Evolutionary conservation across 306 rosid species (phyloP).

Genomic region (Argentina anserina): DNA sequence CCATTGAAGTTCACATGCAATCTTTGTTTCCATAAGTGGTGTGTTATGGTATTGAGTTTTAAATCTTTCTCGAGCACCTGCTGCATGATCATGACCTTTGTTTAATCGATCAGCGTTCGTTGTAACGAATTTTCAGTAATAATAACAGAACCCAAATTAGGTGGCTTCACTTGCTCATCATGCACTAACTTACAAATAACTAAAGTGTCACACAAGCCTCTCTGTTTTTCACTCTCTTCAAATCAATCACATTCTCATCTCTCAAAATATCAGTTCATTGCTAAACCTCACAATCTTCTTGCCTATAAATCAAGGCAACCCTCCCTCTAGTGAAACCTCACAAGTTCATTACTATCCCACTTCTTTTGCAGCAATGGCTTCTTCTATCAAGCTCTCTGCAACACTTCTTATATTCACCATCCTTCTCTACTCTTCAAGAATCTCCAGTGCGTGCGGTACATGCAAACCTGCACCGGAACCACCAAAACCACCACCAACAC

Average conservation of each 20-base stretch:
- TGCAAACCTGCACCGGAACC: constrained; percentile 22
- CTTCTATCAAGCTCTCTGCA: constrained; percentile 39
- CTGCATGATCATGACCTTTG: background rate
- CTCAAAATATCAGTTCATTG: background rate
- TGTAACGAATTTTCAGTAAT: background rate
- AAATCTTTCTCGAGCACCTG: background rate
- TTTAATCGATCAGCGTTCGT: background rate
- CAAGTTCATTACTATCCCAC: constrained; percentile 5
- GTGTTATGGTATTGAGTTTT: background rate
- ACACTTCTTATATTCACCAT: constrained; percentile 44
- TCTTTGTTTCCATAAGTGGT: background rate
- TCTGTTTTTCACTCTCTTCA: constrained; percentile 35
- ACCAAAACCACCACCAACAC: background rate
- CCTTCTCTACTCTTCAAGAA: constrained; percentile 37
- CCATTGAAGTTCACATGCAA: background rate
- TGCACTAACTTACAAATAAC: background rate
- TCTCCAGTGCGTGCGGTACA: constrained; percentile 31
- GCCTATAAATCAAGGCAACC: constrained; percentile 36
- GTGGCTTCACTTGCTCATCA: background rate
- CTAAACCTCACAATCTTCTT: constrained; percentile 28
- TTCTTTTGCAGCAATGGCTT: constrained; percentile 16
- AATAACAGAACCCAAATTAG: background rate
- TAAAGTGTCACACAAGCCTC: no score
- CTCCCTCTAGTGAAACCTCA: constrained; percentile 17
- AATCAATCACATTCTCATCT: constrained; percentile 35